Evolutionary conservation across 1,284 basidiomycete genomes (phyloP).

Genomic region (Apiotrichum akiyoshidainum): DNA sequence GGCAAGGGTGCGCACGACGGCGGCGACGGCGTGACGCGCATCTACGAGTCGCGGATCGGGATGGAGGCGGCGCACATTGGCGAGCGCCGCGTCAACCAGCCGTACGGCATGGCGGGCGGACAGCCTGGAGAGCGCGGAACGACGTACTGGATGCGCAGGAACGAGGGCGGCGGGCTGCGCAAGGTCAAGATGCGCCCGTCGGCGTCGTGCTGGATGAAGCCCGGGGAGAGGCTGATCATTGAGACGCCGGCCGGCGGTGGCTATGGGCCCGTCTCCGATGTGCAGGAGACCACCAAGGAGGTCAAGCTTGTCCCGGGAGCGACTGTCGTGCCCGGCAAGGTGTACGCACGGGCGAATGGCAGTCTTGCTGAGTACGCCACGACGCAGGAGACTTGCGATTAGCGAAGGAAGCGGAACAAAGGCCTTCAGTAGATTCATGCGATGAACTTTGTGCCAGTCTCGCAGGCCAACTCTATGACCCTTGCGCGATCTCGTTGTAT

Average conservation of each 20-base stretch:
- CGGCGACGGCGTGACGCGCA: constrained; percentile 82
- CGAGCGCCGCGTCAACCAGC: constrained; percentile 77
- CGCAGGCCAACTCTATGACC: too few species aligned
- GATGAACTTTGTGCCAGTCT: too few species aligned
- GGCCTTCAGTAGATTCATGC: too few species aligned
- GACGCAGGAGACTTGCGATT: too few species aligned
- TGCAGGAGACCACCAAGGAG: too few species aligned
- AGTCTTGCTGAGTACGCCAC: too few species aligned
- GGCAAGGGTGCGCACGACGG: constrained; percentile 74
- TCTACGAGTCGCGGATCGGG: constrained; percentile 76
- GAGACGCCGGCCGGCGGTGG: constrained; percentile 91
- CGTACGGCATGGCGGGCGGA: constrained; percentile 88
- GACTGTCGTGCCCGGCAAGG: too few species aligned
- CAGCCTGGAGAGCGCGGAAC: constrained; percentile 68
- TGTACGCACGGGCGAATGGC: too few species aligned
- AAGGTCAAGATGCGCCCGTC: constrained; percentile 82
- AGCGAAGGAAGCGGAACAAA: too few species aligned
- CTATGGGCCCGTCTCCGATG: constrained; percentile 44
- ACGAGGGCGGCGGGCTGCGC: constrained; percentile 2
- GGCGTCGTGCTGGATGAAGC: constrained; percentile 79
- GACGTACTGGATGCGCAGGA: constrained; percentile 68
- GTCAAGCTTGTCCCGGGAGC: too few species aligned
- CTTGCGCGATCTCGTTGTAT: too few species aligned
- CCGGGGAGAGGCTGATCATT: constrained; percentile 73
- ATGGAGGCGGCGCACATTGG: constrained; percentile 77